Evolutionary conservation across 2,329 filamentous ascomycete genomes (phyloP).

Genomic region (Hypomyces perniciosus): DNA sequence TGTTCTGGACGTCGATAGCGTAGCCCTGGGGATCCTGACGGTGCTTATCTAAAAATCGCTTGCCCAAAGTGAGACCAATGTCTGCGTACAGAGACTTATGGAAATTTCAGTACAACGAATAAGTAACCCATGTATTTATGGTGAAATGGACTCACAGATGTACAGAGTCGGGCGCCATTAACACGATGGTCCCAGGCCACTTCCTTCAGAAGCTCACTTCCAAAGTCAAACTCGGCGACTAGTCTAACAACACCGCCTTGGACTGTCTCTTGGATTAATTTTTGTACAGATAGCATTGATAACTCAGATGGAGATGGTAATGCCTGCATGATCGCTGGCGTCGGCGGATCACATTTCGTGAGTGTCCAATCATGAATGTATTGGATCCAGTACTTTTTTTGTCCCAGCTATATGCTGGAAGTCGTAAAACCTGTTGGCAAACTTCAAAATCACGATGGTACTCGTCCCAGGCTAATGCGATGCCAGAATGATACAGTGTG

Average conservation of each 20-base stretch:
- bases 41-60: conserved; percentile 35
- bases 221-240: conserved; percentile 60
- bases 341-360: conserved; percentile 37
- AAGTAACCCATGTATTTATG: neutral
- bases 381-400: conserved; percentile 65
- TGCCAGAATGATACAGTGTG: conserved; percentile 39
- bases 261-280: neutral
- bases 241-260: conserved; percentile 37
- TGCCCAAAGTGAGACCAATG: conserved; percentile 58
- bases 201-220: conserved; percentile 53
- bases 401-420: conserved; percentile 68
- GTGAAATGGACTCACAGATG: conserved; percentile 36
- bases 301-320: conserved; percentile 25
- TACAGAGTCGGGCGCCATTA: conserved; percentile 60
- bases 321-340: conserved; percentile 42
- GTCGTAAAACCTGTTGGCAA: conserved; percentile 41
- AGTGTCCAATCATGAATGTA: conserved; percentile 66
- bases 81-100: conserved; percentile 44
- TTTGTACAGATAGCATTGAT: conserved; percentile 5
- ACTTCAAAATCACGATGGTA: conserved; percentile 47
- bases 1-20: conserved; percentile 36
- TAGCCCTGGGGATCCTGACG: conserved; percentile 3
- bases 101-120: conserved; percentile 19
- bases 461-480: conserved; percentile 63
- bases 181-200: conserved; percentile 61